These are phyloP conservation scores for Termitomyces bulborhizus DNA, from an alignment of 768 basidiomycete species.

Conservation along the genomic window DNA sequence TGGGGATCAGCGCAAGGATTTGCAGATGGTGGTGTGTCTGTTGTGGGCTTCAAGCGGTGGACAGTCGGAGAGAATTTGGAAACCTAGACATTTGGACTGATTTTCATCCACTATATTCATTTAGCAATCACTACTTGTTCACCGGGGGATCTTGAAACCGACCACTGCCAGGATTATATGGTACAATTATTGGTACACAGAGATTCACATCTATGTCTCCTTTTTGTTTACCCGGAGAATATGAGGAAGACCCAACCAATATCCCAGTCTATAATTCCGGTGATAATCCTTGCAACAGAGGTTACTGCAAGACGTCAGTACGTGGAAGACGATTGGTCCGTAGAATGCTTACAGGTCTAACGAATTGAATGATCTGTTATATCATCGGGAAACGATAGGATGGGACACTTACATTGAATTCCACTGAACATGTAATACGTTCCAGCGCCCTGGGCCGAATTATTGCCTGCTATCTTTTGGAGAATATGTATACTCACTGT, in stretches of 20 bases:
- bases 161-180: not conserved
- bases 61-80: slow-evolving; percentile 42
- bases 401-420: slow-evolving; percentile 38
- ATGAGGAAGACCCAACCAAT: slow-evolving; percentile 42
- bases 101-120: not conserved
- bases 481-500: slow-evolving; percentile 34
- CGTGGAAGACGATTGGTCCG: slow-evolving; percentile 4
- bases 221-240: slow-evolving; percentile 27
- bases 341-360: slow-evolving; percentile 36
- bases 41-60: slow-evolving; percentile 60
- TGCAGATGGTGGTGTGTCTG: slow-evolving; percentile 31
- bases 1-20: slow-evolving; percentile 26
- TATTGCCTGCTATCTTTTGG: not conserved
- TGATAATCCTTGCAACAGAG: slow-evolving; percentile 58
- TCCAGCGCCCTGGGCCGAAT: slow-evolving; percentile 34
- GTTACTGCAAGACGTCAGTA: slow-evolving; percentile 24
- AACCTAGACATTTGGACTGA: not conserved
- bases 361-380: not conserved
- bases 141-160: too few relatives aligned
- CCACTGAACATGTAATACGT: slow-evolving; percentile 48
- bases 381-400: not conserved
- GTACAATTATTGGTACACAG: not conserved
- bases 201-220: slow-evolving; percentile 8
- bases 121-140: not conserved
- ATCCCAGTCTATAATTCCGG: slow-evolving; percentile 37